Conservation (phyloP, 106 monocot species). For the Phalaenopsis aphrodite region DNA sequence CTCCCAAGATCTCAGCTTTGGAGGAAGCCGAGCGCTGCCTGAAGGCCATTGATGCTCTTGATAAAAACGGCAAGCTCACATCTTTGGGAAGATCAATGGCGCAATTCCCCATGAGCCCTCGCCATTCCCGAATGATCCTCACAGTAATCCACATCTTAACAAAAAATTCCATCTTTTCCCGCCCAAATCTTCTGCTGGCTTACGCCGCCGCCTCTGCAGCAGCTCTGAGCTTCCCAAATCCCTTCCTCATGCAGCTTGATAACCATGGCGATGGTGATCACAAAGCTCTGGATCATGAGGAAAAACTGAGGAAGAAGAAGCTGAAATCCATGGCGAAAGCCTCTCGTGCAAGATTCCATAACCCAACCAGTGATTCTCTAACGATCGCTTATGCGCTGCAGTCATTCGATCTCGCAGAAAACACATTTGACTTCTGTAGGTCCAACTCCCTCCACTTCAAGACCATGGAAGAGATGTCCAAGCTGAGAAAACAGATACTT, state of each 20-base stretch:
- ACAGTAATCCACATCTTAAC: slow-evolving; percentile 59
- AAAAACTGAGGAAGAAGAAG: slow-evolving; percentile 32
- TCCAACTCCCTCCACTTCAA: slow-evolving; percentile 61
- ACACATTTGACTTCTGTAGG: slow-evolving; percentile 53
- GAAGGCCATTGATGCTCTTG: slow-evolving; percentile 71
- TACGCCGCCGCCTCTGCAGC: slow-evolving; percentile 72
- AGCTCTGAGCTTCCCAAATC: slow-evolving; percentile 81
- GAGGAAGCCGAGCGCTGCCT: slow-evolving; percentile 74
- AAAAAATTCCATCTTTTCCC: slow-evolving; percentile 29
- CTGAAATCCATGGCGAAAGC: slow-evolving; percentile 38
- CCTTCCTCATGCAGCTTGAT: slow-evolving; percentile 45
- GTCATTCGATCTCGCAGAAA: slow-evolving; percentile 61
- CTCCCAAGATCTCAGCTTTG: slow-evolving; percentile 53
- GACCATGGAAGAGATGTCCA: slow-evolving; percentile 96
- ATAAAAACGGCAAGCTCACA: slow-evolving; percentile 48
- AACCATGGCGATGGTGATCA: slow-evolving; percentile 4
- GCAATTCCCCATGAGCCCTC: slow-evolving; percentile 90
- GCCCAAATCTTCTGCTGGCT: slow-evolving; percentile 67
- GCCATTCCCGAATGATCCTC: slow-evolving; percentile 83
- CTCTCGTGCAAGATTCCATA: slow-evolving; percentile 46
- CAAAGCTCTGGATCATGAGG: slow-evolving; percentile 12
- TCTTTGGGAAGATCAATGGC: slow-evolving; percentile 76
- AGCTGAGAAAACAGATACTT: slow-evolving; percentile 83
- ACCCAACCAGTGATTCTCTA: slow-evolving; percentile 77
- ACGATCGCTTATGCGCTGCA: slow-evolving; percentile 76